Evolutionary conservation across 2,329 filamentous ascomycete genomes (phyloP).

Genomic region (Penicillium thymicola): DNA sequence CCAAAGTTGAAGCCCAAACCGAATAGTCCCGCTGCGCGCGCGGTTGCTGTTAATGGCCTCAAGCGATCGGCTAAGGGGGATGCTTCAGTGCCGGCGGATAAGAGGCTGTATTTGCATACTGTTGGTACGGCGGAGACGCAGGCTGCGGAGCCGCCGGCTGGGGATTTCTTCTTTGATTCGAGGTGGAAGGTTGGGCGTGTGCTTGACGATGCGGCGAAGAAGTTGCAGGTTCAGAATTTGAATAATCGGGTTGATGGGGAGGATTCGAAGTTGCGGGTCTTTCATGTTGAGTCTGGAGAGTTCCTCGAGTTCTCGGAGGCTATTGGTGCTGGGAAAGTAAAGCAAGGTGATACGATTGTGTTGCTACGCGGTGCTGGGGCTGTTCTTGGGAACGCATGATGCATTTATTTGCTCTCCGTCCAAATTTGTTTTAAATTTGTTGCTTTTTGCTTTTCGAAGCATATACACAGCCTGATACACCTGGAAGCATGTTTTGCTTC

Average conservation of each 20-base stretch:
- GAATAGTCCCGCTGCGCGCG: constrained; percentile 55
- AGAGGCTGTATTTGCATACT: constrained; percentile 84
- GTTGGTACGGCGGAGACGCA: constrained; percentile 87
- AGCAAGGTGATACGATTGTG: constrained; percentile 86
- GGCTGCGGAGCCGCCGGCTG: constrained; percentile 75
- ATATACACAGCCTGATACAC: constrained; percentile 12
- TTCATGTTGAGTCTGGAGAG: constrained; percentile 86
- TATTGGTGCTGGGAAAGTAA: constrained; percentile 64
- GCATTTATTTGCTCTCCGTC: not conserved
- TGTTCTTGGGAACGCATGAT: constrained; percentile 61
- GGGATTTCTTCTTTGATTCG: constrained; percentile 73
- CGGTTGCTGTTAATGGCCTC: constrained; percentile 69
- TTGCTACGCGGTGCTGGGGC: constrained; percentile 79
- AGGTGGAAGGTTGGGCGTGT: constrained; percentile 85
- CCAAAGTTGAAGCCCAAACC: constrained; percentile 57
- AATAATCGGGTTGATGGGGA: constrained; percentile 45
- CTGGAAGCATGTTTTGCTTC: constrained; percentile 3
- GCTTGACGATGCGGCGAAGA: constrained; percentile 45
- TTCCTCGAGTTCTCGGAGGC: constrained; percentile 86
- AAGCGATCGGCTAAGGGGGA: constrained; percentile 92
- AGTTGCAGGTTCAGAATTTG: constrained; percentile 44
- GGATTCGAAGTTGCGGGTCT: constrained; percentile 77
- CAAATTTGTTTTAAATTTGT: not conserved
- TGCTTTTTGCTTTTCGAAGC: constrained; percentile 1
- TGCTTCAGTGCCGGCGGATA: constrained; percentile 72